These are phyloP conservation scores for Pseudopyricularia javanii DNA, from an alignment of 2,329 filamentous ascomycete species.

Conservation along the genomic window DNA sequence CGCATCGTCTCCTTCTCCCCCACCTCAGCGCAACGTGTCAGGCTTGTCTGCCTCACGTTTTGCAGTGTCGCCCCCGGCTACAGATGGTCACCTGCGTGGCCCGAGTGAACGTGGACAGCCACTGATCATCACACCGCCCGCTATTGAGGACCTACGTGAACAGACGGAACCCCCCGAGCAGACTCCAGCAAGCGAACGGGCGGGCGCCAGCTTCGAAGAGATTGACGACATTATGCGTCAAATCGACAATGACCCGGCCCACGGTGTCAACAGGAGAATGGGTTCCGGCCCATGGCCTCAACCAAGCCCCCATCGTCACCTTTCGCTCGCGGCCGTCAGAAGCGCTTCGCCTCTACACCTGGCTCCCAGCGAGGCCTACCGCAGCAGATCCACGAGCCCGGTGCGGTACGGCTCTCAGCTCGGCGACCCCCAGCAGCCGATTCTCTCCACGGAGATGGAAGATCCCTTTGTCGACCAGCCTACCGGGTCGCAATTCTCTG, in stretches of 20 bases:
- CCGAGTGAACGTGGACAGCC: slow-evolving; percentile 7
- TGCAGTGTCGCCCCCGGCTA: slow-evolving; percentile 23
- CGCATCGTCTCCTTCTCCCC: slow-evolving; percentile 20
- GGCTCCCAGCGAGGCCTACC: slow-evolving; percentile 32
- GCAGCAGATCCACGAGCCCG: slow-evolving; percentile 61
- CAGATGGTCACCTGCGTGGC: slow-evolving; percentile 5
- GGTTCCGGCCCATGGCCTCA: slow-evolving; percentile 34
- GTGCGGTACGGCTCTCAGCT: slow-evolving; percentile 36
- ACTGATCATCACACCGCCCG: slow-evolving; percentile 12
- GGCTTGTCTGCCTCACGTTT: slow-evolving; percentile 32
- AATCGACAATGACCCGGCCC: slow-evolving; percentile 62
- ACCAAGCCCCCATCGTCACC: slow-evolving; percentile 24
- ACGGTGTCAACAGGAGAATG: slow-evolving; percentile 56
- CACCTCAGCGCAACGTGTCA: slow-evolving; percentile 27
- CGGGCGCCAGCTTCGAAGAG: slow-evolving; percentile 57
- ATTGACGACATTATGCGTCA: slow-evolving; percentile 90
- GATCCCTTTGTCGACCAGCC: slow-evolving; percentile 49
- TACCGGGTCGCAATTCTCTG: not conserved
- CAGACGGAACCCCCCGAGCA: not conserved
- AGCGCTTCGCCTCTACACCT: slow-evolving; percentile 41
- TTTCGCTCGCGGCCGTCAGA: slow-evolving; percentile 23
- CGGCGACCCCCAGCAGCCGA: slow-evolving; percentile 31
- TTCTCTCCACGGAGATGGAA: slow-evolving; percentile 42
- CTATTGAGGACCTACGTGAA: slow-evolving; percentile 15
- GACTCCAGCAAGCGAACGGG: slow-evolving; percentile 1